Conservation (phyloP, 768 basidiomycete species). For the Stropharia rugosoannulata region DNA sequence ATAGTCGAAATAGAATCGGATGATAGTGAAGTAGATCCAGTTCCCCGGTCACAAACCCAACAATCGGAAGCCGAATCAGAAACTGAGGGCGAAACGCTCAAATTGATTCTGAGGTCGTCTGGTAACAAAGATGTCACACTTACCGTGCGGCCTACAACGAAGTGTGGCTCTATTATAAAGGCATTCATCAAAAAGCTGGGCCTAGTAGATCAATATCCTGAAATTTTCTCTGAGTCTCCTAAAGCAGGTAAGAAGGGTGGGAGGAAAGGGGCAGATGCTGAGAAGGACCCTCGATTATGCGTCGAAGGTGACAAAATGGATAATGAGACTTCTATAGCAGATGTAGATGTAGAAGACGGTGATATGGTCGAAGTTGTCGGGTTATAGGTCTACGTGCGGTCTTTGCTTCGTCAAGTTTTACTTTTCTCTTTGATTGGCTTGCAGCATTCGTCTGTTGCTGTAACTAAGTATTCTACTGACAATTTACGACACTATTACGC, state of each 20-base stretch:
- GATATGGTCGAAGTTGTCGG: slow-evolving; percentile 78
- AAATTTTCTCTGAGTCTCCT: slow-evolving; percentile 22
- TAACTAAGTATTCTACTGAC: background rate
- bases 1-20: slow-evolving; percentile 24
- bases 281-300: slow-evolving; percentile 47
- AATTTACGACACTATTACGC: background rate
- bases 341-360: slow-evolving; percentile 75
- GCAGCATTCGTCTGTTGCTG: background rate
- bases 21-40: slow-evolving; percentile 18
- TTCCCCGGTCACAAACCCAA: slow-evolving; percentile 13
- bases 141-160: slow-evolving; percentile 73
- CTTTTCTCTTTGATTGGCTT: background rate
- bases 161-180: slow-evolving; percentile 71
- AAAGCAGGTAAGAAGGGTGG: slow-evolving; percentile 20
- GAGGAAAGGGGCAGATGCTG: slow-evolving; percentile 26
- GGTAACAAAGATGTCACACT: slow-evolving; percentile 56
- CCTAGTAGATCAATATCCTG: slow-evolving; percentile 52
- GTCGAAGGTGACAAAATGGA: slow-evolving; percentile 75
- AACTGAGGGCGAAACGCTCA: slow-evolving; percentile 56
- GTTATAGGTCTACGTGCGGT: slow-evolving; percentile 29
- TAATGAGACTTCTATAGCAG: slow-evolving; percentile 58
- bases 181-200: slow-evolving; percentile 73
- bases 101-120: slow-evolving; percentile 62
- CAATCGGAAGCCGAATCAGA: slow-evolving; percentile 42
- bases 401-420: background rate